Evolutionary conservation across 805 yeast genomes (phyloP), one percentile per base, ranked within the genome.

Genomic region (Naumovozyma dairenensis): DNA sequence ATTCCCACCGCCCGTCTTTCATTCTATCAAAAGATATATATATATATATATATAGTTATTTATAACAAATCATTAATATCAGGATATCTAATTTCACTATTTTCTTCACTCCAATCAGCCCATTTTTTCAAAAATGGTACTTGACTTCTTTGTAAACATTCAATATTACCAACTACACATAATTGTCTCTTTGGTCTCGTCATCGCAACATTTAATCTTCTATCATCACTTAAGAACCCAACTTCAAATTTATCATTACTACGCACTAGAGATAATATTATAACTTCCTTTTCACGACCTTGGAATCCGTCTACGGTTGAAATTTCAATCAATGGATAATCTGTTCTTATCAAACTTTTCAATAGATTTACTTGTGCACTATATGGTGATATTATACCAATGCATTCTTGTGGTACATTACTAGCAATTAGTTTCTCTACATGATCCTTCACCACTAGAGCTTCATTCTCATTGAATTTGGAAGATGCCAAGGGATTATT

Each of bases 281-380:
- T 85, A 0, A 77, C 79, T 46, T 87, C 93, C 55, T 89, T 92
- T 51, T 89, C 98, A 40, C 96, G 65, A 1, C 98, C 98, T 62
- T 89, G 98, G 49, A 89, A 92, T 1, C 96, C 96, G 60, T 89
- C 98, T 4, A 89, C 89, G 0, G 96, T 84, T 4, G 94, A 74
- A 0, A 87, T 72, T 50, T 89, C 97, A 5, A 89, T 61, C 8
- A 28, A 18, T 1, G 70, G 66, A 31, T 59, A 61, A 14, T 41
- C 33, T 4, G 53, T 53, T 21, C 64, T 61, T 2, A 80, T 42
- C 8, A 64, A 35, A 27, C 59, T 63, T 41, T 75, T 74, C 20
- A 89, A 44, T 10, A 71, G 49, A 0, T 78, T 55, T 1, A 86
- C 94, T 51, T 89, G 98, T 0, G 94, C 94, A 48, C 72, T 77